Evolutionary conservation across 257 asterid species (phyloP).

Genomic region (Verbascum thapsus): DNA sequence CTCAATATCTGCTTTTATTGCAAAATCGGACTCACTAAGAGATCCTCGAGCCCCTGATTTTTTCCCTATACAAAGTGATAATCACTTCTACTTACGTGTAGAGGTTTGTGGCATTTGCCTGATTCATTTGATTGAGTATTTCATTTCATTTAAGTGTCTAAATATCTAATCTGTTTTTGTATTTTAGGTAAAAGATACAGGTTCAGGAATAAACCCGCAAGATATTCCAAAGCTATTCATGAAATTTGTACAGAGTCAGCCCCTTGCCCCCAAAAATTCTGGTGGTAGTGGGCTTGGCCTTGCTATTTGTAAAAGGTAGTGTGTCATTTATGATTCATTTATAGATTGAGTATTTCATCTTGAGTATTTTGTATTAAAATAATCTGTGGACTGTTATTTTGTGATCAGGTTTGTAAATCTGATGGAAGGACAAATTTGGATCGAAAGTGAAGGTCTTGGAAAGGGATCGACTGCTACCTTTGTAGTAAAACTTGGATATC

Average conservation of each 20-base stretch:
- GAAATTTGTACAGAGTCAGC: slow-evolving; percentile 83
- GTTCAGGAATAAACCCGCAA: slow-evolving; percentile 82
- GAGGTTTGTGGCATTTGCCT: slow-evolving; percentile 58
- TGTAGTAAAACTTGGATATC: slow-evolving; percentile 78
- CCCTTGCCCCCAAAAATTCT: slow-evolving; percentile 63
- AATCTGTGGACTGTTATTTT: slow-evolving; percentile 2
- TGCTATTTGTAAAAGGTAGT: slow-evolving; percentile 88
- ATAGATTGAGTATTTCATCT: neutral
- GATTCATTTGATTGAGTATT: slow-evolving; percentile 1
- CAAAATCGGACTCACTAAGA: slow-evolving; percentile 73
- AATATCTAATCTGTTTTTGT: slow-evolving; percentile 5
- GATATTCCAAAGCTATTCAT: slow-evolving; percentile 85
- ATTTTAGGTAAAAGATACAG: slow-evolving; percentile 90
- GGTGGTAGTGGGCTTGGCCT: slow-evolving; percentile 97
- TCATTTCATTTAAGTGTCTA: slow-evolving; percentile 6
- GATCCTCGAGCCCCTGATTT: slow-evolving; percentile 84
- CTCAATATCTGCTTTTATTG: slow-evolving; percentile 72
- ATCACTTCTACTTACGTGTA: slow-evolving; percentile 80
- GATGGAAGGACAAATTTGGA: slow-evolving; percentile 94
- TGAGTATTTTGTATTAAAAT: neutral
- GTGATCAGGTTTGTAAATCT: slow-evolving; percentile 80
- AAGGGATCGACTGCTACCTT: slow-evolving; percentile 82
- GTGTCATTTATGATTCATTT: slow-evolving; percentile 16
- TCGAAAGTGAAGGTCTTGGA: slow-evolving; percentile 95
- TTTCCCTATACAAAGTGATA: slow-evolving; percentile 69